Conservation (phyloP, 2,329 filamentous ascomycete genomes). For the Penicillium sp. region DNA sequence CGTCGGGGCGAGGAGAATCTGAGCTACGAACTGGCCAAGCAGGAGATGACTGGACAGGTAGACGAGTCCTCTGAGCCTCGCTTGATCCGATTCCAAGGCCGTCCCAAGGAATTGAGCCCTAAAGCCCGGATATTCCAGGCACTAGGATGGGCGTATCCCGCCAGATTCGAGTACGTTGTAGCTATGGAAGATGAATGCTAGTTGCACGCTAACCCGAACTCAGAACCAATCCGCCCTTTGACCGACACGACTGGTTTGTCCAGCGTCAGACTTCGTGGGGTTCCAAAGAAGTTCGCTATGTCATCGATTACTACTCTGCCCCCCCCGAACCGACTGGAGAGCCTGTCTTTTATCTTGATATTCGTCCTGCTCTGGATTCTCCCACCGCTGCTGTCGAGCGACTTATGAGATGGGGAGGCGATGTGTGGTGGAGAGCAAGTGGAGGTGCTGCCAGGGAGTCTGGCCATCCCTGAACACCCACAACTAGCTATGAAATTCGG, state of each 20-base stretch:
- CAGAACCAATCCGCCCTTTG: conserved; percentile 82
- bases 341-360: conserved; percentile 93
- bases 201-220: no score
- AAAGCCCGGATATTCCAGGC: conserved; percentile 83
- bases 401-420: conserved; percentile 81
- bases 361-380: conserved; percentile 80
- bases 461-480: conserved; percentile 1
- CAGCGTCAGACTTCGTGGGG: conserved; percentile 66
- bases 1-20: conserved; percentile 68
- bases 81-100: conserved; percentile 81
- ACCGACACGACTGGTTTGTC: conserved; percentile 96
- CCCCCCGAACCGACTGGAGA: conserved; percentile 79
- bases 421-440: conserved; percentile 88
- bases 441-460: conserved; percentile 59
- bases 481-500: conserved; percentile 1
- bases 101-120: conserved; percentile 84
- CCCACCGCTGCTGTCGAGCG: conserved; percentile 78
- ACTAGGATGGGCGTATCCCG: conserved; percentile 74
- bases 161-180: conserved; percentile 67
- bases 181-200: conserved; percentile 7
- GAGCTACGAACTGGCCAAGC: conserved; percentile 53
- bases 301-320: conserved; percentile 95
- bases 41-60: conserved; percentile 40
- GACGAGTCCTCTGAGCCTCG: conserved; percentile 58
- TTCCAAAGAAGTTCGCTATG: conserved; percentile 78